Base-by-base conservation (phyloP, 345 rosid genomes). In the Lagerstroemia speciosa region DNA sequence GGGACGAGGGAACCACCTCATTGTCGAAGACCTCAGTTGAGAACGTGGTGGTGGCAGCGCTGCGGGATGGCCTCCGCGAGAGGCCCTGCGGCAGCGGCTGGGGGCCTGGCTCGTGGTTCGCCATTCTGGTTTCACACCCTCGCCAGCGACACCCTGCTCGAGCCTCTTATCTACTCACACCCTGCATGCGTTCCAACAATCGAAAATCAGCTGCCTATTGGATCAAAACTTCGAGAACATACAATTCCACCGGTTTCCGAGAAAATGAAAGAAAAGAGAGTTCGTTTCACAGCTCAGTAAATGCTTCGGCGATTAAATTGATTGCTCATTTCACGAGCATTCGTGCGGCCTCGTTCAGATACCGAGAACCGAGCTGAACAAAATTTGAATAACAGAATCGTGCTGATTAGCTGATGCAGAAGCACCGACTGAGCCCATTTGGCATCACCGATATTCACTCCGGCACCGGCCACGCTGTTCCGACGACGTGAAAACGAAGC, bases 21-120 rank as follows among this genome's bases (percentile, higher is more conserved):
- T 89, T 87, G 72, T 93, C 98, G 67, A 93, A 89, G 36, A 93
- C 98, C 85, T 93, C 98, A 14, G 89, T 85, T 7, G 97, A 88
- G 73, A 94, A 81, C n/a, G 89, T 88, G 62, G 97, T 91, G 72
- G 81, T 80, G 69, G 97, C 92, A 3, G 93, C 96, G 62, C 98
- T 83, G 65, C 97, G 85, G 17, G 97, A 93, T 66, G 98, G 91
- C 82, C 98, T 85, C 84, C 96, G 80, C 75, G 75, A 58, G 29
- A 73, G 75, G 12, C 75, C 75, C 52, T 67, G n/a, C n/a, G n/a
- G n/a, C n/a, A n/a, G n/a, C n/a, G n/a, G n/a, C n/a, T n/a, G 75
- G 5, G 67, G 71, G 63, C 71, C 75, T 16, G 61, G 43, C 45
- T 73, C 75, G n/a, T 43, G 75, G 75, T 65, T 37, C 10, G 75